Evolutionary conservation across 2,329 filamentous ascomycete species (phyloP).

Genomic region (Exophiala viscosa): DNA sequence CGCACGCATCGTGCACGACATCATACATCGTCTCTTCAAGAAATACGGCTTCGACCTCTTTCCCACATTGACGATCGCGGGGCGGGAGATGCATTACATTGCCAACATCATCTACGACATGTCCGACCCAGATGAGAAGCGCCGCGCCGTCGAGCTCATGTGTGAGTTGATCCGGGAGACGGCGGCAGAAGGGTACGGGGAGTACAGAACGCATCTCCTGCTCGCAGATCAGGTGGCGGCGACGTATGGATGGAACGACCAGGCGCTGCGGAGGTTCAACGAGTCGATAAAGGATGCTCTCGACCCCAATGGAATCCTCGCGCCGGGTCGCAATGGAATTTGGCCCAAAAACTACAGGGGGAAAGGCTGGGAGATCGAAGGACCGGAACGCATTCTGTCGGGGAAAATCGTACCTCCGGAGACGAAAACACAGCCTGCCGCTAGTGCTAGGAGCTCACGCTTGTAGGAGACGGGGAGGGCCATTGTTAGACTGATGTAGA

Average conservation of each 20-base stretch:
- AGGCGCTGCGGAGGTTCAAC: slow-evolving; percentile 42
- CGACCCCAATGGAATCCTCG: slow-evolving; percentile 48
- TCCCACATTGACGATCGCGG: not conserved
- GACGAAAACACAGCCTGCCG: too few species aligned
- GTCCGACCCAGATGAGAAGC: slow-evolving; percentile 3
- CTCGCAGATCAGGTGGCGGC: slow-evolving; percentile 44
- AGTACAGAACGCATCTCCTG: slow-evolving; percentile 45
- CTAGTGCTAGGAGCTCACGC: too few species aligned
- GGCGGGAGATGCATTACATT: not conserved
- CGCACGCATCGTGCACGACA: not conserved
- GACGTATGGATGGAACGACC: slow-evolving; percentile 42
- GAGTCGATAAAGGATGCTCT: slow-evolving; percentile 46
- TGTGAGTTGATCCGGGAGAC: slow-evolving; percentile 34
- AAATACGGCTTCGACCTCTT: not conserved
- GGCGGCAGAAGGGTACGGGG: slow-evolving; percentile 41
- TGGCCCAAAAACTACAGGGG: slow-evolving; percentile 30
- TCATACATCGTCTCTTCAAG: not conserved
- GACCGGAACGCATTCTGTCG: too few species aligned
- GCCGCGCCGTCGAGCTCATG: slow-evolving; percentile 19
- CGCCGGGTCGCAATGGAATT: slow-evolving; percentile 46
- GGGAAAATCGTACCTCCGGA: too few species aligned
- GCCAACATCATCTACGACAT: slow-evolving; percentile 5
- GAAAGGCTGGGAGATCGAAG: slow-evolving; percentile 7
- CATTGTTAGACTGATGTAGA: too few species aligned
- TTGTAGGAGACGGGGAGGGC: too few species aligned